Base-by-base conservation (phyloP, 805 yeast genomes). In the Gaillardinia entomophila region DNA sequence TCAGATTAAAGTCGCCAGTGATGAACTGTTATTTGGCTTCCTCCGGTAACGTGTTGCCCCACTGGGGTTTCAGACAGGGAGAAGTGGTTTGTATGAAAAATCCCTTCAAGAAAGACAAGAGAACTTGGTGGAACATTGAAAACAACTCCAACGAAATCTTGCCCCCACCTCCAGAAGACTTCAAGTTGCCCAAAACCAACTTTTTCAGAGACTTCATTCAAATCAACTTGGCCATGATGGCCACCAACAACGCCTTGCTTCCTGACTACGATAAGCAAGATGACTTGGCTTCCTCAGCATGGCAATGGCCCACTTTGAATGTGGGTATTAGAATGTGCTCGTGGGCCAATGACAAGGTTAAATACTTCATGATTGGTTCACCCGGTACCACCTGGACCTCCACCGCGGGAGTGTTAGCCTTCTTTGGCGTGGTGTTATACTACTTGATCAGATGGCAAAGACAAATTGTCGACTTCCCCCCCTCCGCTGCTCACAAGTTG, bases 31-130 rank as follows among this genome's bases (percentile, higher is more conserved):
- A 88, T 57, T 65, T 92, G 51, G 84, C 89, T 43, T 84, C 90
- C 11, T 72, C 92, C 8, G 97, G 96, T 28, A 62, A 67, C 43
- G 55, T 75, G 16, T 79, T 89, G 52, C 99, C 99, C 13, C 79
- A 77, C 12, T 92, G 99, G 99, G 99, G 98, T 14, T 92, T 90
- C 74, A 77, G 87, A 55, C 99, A 92, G 68, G 95, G 96, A 41
- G 99, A 92, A 66, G 90, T 92, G 42, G 81, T 79, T 2, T 92
- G 99, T 63, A 59, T 68, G 55, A 76, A 73, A 44, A 58, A 67
- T 40, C 79, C 87, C 24, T 82, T 79, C 57, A 63, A 52, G 28
- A 78, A 83, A 57, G 95, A 84, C 53, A 84, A 83, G 65, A 68
- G 90, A 48, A 82, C 89, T 13, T 84, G 92, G 90, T 84, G 92